phyloP scores from a whole-genome alignment of 495 filamentous ascomycete genomes.

The Hypoxylon subgilvum region DNA sequence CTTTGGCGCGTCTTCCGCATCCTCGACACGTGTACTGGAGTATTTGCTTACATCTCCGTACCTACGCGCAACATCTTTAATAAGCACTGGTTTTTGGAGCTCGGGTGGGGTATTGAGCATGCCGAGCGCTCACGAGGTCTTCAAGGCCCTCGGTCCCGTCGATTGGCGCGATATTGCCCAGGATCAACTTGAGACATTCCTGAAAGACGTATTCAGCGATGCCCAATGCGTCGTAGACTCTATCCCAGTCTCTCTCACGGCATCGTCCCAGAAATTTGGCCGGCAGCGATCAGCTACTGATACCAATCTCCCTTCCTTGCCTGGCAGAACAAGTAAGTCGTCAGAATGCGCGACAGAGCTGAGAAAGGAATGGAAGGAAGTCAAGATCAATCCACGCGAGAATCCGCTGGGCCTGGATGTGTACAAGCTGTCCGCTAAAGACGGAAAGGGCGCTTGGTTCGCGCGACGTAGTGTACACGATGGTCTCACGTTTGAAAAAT shows the following conservation, averaged over 20 bases:
- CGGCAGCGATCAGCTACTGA: constrained; percentile 42
- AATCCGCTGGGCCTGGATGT: constrained; percentile 78
- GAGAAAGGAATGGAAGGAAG: constrained; percentile 84
- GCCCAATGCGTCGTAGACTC: constrained; percentile 77
- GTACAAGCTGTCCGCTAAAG: constrained; percentile 78
- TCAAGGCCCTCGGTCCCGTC: constrained; percentile 74
- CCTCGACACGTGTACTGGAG: neutral
- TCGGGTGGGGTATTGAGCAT: constrained; percentile 45
- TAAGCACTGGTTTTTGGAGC: neutral
- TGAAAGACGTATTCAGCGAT: constrained; percentile 63
- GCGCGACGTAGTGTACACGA: constrained; percentile 83
- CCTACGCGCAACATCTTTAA: neutral
- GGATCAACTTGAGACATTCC: constrained; percentile 61
- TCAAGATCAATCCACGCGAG: constrained; percentile 71
- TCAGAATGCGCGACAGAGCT: constrained; percentile 47
- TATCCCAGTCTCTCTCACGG: constrained; percentile 56
- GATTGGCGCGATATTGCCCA: constrained; percentile 67
- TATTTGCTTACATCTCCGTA: neutral
- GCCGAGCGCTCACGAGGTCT: constrained; percentile 72
- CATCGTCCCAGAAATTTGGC: constrained; percentile 34
- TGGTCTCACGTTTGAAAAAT: constrained; percentile 70
- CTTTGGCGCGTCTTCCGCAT: too few relatives aligned
- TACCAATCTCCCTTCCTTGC: constrained; percentile 30
- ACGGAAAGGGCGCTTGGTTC: constrained; percentile 90
- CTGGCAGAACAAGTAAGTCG: constrained; percentile 32